Evolutionary conservation across 140 eudicot species (phyloP).

Genomic region (Bidens hawaiensis): DNA sequence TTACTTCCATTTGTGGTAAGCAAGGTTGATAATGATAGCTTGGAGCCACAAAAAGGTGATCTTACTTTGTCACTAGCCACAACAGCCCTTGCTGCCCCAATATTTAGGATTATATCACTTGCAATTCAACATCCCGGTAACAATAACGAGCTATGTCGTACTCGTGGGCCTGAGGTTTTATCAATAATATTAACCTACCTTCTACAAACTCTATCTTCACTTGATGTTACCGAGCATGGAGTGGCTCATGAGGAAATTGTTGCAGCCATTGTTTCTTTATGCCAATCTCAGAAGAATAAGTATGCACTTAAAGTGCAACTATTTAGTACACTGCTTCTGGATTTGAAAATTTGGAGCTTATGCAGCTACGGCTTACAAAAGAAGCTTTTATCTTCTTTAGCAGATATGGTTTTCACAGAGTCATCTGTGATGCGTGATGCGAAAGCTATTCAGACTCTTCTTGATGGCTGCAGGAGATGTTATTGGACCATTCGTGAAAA

Average conservation of each 20-base stretch:
- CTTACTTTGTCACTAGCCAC: slow-evolving; percentile 59
- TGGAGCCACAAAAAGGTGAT: slow-evolving; percentile 73
- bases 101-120: slow-evolving; percentile 82
- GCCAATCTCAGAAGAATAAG: slow-evolving; percentile 90
- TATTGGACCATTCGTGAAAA: slow-evolving; percentile 87
- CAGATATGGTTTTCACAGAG: slow-evolving; percentile 97
- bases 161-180: slow-evolving; percentile 84
- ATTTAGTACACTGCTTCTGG: slow-evolving; percentile 75
- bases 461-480: slow-evolving; percentile 96
- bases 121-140: slow-evolving; percentile 90
- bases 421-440: slow-evolving; percentile 98
- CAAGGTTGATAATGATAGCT: slow-evolving; percentile 56
- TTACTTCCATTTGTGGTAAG: slow-evolving; percentile 84
- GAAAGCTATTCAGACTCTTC: slow-evolving; percentile 94
- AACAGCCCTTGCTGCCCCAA: slow-evolving; percentile 88
- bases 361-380: slow-evolving; percentile 96
- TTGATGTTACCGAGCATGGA: slow-evolving; percentile 64
- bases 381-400: slow-evolving; percentile 86
- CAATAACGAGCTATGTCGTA: slow-evolving; percentile 82
- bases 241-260: slow-evolving; percentile 90
- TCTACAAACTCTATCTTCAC: slow-evolving; percentile 76
- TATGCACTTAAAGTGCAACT: slow-evolving; percentile 94
- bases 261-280: slow-evolving; percentile 82
- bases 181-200: slow-evolving; percentile 82
- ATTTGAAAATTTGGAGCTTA: slow-evolving; percentile 88